Evolutionary conservation across 768 basidiomycete species (phyloP).

Genomic region (Xerocomellus chrysenteron): DNA sequence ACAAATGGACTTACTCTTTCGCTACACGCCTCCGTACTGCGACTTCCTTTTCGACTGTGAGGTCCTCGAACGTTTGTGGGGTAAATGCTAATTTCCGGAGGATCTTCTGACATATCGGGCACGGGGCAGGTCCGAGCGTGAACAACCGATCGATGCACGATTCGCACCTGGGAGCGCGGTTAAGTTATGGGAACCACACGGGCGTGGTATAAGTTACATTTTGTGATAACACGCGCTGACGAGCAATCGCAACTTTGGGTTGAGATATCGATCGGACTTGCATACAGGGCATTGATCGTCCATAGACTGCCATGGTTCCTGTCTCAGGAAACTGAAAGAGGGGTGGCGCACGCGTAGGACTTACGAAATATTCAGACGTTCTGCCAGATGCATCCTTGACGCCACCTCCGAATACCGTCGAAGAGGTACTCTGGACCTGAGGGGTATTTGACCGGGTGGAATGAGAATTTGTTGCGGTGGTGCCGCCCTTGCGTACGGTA

Average conservation of each 20-base stretch:
- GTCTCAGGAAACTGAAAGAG: constrained; percentile 9
- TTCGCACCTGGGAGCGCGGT: constrained; percentile 79
- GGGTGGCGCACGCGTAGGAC: constrained; percentile 24
- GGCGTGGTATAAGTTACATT: constrained; percentile 57
- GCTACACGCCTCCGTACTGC: constrained; percentile 82
- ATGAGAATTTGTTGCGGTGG: constrained; percentile 38
- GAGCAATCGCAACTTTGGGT: constrained; percentile 88
- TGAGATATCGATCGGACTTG: constrained; percentile 93
- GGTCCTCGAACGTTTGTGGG: constrained; percentile 92
- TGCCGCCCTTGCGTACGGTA: constrained; percentile 66
- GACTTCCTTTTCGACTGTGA: constrained; percentile 92
- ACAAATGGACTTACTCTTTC: constrained; percentile 63
- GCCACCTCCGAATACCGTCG: constrained; percentile 76
- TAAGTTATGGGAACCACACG: constrained; percentile 7
- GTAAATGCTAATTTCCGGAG: constrained; percentile 93
- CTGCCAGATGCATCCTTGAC: constrained; percentile 85
- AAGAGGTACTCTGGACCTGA: constrained; percentile 68
- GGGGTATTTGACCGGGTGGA: constrained; percentile 64
- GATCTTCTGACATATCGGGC: constrained; percentile 87
- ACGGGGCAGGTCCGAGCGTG: constrained; percentile 93
- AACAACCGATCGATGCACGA: constrained; percentile 97
- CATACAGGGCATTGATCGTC: constrained; percentile 97
- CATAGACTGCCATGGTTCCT: constrained; percentile 54
- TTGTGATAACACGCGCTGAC: constrained; percentile 99
- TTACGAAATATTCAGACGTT: constrained; percentile 76